Evolutionary conservation across 352 stramenopile species (phyloP).

Genomic region (Pythium chondricola): DNA sequence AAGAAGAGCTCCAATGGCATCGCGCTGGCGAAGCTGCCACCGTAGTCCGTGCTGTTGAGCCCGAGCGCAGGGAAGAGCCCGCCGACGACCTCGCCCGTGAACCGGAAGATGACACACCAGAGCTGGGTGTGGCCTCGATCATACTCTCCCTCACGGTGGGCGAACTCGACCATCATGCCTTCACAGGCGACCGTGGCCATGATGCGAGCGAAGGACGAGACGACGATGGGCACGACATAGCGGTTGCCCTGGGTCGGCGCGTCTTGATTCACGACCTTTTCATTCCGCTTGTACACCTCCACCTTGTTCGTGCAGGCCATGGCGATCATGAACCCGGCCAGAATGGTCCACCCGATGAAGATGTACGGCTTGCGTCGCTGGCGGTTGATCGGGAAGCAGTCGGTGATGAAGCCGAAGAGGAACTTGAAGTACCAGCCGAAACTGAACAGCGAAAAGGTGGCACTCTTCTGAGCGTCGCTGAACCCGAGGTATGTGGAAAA

Average conservation of each 20-base stretch:
- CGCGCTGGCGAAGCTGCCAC: conserved; percentile 15
- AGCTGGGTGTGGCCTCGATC: conserved; percentile 21
- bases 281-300: background rate
- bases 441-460: conserved; percentile 3
- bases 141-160: conserved; percentile 22
- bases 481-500: conserved; percentile 20
- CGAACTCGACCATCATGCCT: conserved; percentile 26
- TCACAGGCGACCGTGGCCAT: conserved; percentile 19
- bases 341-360: conserved; percentile 19
- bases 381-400: conserved; percentile 21
- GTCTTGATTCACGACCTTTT: conserved; percentile 2
- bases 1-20: conserved; percentile 18
- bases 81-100: conserved; percentile 17
- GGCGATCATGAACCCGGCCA: conserved; percentile 12
- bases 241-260: conserved; percentile 7
- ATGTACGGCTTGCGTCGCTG: conserved; percentile 28
- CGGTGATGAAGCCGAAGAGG: conserved; percentile 21
- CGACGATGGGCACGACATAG: conserved; percentile 16
- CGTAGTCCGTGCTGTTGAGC: conserved; percentile 15
- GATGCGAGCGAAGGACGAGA: conserved; percentile 20
- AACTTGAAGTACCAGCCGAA: conserved; percentile 23
- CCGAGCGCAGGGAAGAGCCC: conserved; percentile 4
- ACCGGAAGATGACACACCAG: conserved; percentile 14
- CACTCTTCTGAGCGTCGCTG: conserved; percentile 1
- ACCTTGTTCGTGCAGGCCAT: conserved; percentile 13